Conservation (phyloP, 495 filamentous ascomycete species). For the Podospora pseudoanserina region DNA sequence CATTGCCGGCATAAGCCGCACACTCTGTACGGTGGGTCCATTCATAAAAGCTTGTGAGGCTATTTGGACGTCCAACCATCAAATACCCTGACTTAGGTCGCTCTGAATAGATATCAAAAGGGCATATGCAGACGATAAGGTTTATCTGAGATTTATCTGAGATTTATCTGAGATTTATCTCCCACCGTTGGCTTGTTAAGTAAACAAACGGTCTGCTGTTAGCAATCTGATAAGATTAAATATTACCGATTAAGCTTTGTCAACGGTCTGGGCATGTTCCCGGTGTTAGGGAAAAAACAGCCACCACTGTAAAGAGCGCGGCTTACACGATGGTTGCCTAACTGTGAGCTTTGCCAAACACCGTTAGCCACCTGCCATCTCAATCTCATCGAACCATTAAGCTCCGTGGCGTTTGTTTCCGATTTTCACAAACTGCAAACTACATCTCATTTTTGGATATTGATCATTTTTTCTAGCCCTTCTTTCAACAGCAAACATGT, state of each 20-base stretch:
- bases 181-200: not conserved
- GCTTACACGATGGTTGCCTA: not conserved
- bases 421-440: not conserved
- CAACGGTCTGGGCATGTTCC: not conserved
- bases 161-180: not conserved
- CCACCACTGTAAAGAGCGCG: not conserved
- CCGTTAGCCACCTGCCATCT: conserved; percentile 1
- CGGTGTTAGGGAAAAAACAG: conserved; percentile 1
- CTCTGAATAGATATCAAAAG: not conserved
- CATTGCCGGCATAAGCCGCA: not conserved
- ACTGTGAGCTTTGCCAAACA: not conserved
- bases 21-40: not conserved
- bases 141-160: no score
- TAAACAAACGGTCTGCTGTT: not conserved
- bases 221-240: not conserved
- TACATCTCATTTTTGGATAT: not conserved
- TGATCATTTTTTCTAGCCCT: not conserved
- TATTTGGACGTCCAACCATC: not conserved
- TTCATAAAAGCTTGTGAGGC: not conserved
- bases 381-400: not conserved
- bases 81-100: not conserved
- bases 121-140: no score
- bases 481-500: conserved; percentile 10
- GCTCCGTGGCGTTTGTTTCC: conserved; percentile 1
- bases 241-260: not conserved